Evolutionary conservation across 257 asterid genomes (phyloP), one percentile per base, ranked within the genome.

Genomic region (Euphrasia confusa): DNA sequence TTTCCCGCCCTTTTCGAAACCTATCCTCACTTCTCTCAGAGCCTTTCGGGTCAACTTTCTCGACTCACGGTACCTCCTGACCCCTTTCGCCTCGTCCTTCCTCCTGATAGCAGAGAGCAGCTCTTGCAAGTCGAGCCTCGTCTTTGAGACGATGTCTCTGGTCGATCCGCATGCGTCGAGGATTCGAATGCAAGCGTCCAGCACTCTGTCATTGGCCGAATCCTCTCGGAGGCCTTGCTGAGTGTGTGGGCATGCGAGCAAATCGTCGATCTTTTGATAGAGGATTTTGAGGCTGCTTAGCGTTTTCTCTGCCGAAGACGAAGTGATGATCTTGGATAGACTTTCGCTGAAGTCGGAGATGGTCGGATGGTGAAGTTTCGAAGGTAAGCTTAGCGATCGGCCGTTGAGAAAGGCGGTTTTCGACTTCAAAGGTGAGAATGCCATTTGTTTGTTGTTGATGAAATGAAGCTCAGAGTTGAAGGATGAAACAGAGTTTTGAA

Each of bases 301-400:
- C 12, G 21, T 66, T 45, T 10, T n/a, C 11, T 56, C 61, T 13
- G 45, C 57, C 6, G 75, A 70, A 2, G 81, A 68, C 0, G 71
- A 70, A 32, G 79, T 58, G 18, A 44, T 50, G 9, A 82, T 66
- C 58, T 26, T 17, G 24, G 77, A 60, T 28, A 79, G 12, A 42
- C 47, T 55, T 0, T 77, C 74, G 11, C 68, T 61, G 7, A 81
- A 76, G 10, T 74, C 79, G 39, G 75, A 70, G 27, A 53, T 4
- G 61, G 68, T 4, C 0, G 75, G 68, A 3, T 45, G 52, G 4
- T 59, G 67, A 18, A 59, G 54, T 50, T 28, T 17, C 5, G 80
- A 66, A 40, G 81, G 83, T 10, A 82, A 66, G 64, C 85, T 82
- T 6, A 80, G 68, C 45, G 81, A 79, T 39, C 78, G 83, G 65